phyloP scores from a whole-genome alignment of 2,329 filamentous ascomycete species.

The Cytospora piceicola region DNA sequence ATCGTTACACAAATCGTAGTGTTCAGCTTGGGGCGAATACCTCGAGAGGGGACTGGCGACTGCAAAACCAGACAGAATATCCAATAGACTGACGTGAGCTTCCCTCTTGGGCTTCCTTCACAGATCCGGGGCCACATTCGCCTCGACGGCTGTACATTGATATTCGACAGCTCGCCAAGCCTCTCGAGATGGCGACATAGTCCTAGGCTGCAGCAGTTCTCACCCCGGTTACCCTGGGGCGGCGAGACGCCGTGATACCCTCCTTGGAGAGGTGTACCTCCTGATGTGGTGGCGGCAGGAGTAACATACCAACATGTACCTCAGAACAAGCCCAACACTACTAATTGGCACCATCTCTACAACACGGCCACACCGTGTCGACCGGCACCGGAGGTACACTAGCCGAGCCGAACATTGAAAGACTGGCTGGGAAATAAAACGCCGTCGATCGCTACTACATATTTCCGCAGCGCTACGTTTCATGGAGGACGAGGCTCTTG shows the following conservation, averaged over 20 bases:
- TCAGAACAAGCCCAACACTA: background rate
- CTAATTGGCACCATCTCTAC: background rate
- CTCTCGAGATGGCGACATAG: background rate
- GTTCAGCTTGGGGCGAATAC: background rate
- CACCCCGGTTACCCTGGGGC: background rate
- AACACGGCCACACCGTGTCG: background rate
- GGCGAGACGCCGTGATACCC: slow-evolving; percentile 6
- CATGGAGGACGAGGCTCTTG: background rate
- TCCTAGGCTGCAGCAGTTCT: background rate
- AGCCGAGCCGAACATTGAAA: background rate
- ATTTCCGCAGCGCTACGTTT: background rate
- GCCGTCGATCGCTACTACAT: background rate
- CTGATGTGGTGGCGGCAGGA: background rate
- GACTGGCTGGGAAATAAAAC: background rate
- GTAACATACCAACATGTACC: background rate
- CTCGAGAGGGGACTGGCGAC: background rate
- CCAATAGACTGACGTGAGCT: background rate
- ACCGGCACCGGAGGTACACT: background rate
- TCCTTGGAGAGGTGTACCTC: background rate
- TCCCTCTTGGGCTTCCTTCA: background rate
- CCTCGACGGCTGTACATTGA: slow-evolving; percentile 6
- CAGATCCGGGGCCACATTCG: background rate
- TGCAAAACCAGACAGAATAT: too few species aligned
- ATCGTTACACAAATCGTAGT: background rate
- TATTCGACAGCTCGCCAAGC: too few species aligned